Conservation (phyloP, 1,284 basidiomycete genomes). For the Sanguinoderma infundibulare region DNA sequence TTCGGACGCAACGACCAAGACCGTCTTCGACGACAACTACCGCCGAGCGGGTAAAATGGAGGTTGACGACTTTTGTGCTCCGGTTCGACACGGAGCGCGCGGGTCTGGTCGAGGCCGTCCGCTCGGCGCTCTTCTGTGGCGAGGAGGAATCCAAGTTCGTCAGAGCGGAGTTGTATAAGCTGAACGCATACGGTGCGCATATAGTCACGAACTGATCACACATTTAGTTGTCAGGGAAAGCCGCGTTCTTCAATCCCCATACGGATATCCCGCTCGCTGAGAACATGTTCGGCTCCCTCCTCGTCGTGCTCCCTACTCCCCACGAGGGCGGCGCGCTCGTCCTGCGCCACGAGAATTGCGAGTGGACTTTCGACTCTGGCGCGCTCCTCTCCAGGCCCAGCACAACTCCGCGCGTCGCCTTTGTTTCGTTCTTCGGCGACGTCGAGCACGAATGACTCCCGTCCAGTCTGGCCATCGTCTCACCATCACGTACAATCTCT, state of each 20-base stretch:
- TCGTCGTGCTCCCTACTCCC: slow-evolving; percentile 43
- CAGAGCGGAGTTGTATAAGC: slow-evolving; percentile 36
- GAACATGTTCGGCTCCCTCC: slow-evolving; percentile 49
- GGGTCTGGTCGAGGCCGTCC: neutral
- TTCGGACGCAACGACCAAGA: slow-evolving; percentile 24
- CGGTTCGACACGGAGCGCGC: slow-evolving; percentile 11
- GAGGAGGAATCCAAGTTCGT: slow-evolving; percentile 4
- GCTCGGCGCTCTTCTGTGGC: neutral
- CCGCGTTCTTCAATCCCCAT: slow-evolving; percentile 44
- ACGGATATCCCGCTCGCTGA: slow-evolving; percentile 42
- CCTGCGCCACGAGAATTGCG: slow-evolving; percentile 34
- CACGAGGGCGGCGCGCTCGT: slow-evolving; percentile 45
- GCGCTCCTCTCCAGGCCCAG: slow-evolving; percentile 12
- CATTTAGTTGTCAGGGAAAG: slow-evolving; percentile 32
- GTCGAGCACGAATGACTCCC: slow-evolving; percentile 46
- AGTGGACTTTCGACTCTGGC: slow-evolving; percentile 38
- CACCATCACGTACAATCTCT: slow-evolving; percentile 47
- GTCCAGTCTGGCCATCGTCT: slow-evolving; percentile 45
- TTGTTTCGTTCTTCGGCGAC: slow-evolving; percentile 43
- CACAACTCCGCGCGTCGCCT: slow-evolving; percentile 28
- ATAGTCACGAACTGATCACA: neutral
- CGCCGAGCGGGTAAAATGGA: slow-evolving; percentile 30
- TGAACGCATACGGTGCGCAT: slow-evolving; percentile 26
- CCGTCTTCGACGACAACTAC: slow-evolving; percentile 27
- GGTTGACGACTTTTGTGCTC: slow-evolving; percentile 12